phyloP scores from a whole-genome alignment of 768 basidiomycete genomes.

The Collybiopsis luxurians region DNA sequence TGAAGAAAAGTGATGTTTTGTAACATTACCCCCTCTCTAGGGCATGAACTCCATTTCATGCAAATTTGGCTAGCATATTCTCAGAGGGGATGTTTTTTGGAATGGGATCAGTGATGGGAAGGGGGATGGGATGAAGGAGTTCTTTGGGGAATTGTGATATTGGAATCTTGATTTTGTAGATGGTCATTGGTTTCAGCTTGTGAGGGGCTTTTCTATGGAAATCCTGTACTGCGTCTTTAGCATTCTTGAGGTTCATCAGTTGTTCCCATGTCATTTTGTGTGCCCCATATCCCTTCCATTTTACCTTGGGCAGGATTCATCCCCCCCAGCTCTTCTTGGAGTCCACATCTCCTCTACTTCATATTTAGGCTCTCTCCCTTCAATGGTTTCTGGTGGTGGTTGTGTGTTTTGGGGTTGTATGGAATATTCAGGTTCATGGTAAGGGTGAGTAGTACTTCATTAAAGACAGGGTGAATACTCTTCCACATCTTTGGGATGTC shows the following conservation, averaged over 20 bases:
- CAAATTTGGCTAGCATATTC: no score
- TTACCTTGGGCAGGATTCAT: conserved; percentile 19
- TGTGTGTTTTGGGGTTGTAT: conserved; percentile 11
- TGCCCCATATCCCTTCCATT: conserved; percentile 21
- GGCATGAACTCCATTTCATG: conserved; percentile 4
- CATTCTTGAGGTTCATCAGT: conserved; percentile 2
- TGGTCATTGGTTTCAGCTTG: background rate
- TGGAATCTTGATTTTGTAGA: no score
- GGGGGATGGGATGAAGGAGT: no score
- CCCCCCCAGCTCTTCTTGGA: background rate
- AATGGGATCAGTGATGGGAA: no score
- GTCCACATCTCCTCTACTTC: conserved; percentile 21
- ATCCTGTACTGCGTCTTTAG: conserved; percentile 1
- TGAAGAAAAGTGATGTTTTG: no score
- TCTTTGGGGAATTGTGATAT: no score
- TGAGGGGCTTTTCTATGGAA: conserved; percentile 11
- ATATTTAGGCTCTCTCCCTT: conserved; percentile 9
- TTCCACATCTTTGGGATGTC: conserved; percentile 21
- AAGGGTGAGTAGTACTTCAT: conserved; percentile 11
- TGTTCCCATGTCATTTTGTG: conserved; percentile 17
- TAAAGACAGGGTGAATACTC: conserved; percentile 22
- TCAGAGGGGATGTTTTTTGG: no score
- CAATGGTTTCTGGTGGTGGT: conserved; percentile 10
- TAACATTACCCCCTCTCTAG: no score
- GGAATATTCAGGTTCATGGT: conserved; percentile 8